Conservation (phyloP, 2,329 filamentous ascomycete genomes). For the Stachybotrys echinatus region DNA sequence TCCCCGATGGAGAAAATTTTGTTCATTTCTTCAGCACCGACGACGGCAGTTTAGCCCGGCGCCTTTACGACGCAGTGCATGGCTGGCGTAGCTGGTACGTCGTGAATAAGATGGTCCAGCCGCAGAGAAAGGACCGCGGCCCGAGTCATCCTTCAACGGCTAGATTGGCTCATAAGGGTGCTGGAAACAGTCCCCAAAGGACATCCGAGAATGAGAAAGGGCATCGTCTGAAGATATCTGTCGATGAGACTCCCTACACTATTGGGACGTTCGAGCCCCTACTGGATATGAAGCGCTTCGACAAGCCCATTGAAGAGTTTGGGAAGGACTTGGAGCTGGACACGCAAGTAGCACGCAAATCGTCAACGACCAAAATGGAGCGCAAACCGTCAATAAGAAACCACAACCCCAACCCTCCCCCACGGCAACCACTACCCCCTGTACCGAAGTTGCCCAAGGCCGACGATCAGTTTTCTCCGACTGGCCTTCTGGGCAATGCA, state of each 20-base stretch:
- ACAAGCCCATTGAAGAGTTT: constrained; percentile 45
- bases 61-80: constrained; percentile 69
- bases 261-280: constrained; percentile 66
- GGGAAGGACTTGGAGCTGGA: constrained; percentile 38
- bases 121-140: constrained; percentile 33
- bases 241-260: constrained; percentile 49
- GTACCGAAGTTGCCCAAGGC: constrained; percentile 9
- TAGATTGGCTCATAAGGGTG: neutral
- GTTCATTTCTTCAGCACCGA: constrained; percentile 89
- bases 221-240: constrained; percentile 28
- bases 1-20: constrained; percentile 76
- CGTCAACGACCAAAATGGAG: constrained; percentile 4
- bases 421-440: constrained; percentile 21
- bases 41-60: constrained; percentile 59
- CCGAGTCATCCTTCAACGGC: constrained; percentile 1
- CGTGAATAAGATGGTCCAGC: constrained; percentile 58
- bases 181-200: constrained; percentile 36
- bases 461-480: constrained; percentile 40
- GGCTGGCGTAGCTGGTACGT: constrained; percentile 90
- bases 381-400: constrained; percentile 5
- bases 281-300: constrained; percentile 56
- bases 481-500: constrained; percentile 44
- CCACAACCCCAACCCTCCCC: constrained; percentile 11
- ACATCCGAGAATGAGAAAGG: constrained; percentile 10
- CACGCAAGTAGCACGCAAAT: constrained; percentile 9